Evolutionary conservation across 2,329 filamentous ascomycete genomes (phyloP), one percentile per base, ranked within the genome.

Genomic region (Huntiella decipiens): DNA sequence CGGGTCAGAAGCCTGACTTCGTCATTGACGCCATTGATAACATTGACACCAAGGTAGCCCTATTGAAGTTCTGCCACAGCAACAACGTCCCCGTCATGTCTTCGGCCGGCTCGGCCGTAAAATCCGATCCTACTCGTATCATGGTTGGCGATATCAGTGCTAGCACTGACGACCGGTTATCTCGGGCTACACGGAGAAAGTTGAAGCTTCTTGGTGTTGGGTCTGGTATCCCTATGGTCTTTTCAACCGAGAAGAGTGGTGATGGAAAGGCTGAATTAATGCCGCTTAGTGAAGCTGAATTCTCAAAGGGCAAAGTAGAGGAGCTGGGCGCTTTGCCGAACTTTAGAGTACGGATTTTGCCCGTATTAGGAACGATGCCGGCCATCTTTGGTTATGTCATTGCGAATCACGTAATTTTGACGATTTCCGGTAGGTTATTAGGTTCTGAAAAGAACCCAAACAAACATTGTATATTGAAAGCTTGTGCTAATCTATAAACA

Each of bases 21-120:
- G 77, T 98, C n/a, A 75, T 98, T 33, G 91, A 98, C 61, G 92
- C 88, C 16, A 98, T 98, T 53, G 91, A 98, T 61, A 96, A 98
- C 58, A 96, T 98, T 51, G 84, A 94, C 44, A 93, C 85, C 45
- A 98, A 98, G 64, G 88, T 98, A 3, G 81, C 79, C 13, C 66
- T 98, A 46, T 68, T 98, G 36, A 78, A 85, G 55, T 93, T 92
- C 63, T 98, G 91, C 63, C 71, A 87, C 58, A 73, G 77, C 50
- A 72, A 85, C 57, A 67, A 71, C 1, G 66, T 96, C 19, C 79
- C 77, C 1, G 85, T 98, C 22, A 87, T 98, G 51, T 91, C 85
- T 12, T 83, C 85, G 31, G 96, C 96, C 87, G 91, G 91, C 1
- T 91, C 91, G 0, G 91, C 86, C 0, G 95, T 85, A 63, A 98